These are phyloP conservation scores for Schoenoplectus triqueter DNA, from an alignment of 202 grass and related monocot genomes.

Conservation along the genomic window DNA sequence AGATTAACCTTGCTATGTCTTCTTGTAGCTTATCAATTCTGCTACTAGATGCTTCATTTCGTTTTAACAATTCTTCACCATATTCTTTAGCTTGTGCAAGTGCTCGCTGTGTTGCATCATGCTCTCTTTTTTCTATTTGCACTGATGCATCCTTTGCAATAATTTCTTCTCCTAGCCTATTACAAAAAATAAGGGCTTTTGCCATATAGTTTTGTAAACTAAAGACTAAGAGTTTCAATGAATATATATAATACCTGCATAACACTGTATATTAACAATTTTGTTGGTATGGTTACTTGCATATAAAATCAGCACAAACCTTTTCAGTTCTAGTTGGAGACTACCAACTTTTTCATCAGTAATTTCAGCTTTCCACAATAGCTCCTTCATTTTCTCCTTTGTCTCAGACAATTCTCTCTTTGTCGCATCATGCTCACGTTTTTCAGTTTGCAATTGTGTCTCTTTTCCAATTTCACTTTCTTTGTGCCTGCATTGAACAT, in stretches of 20 bases:
- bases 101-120: constrained; percentile 41
- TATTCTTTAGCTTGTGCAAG: constrained; percentile 42
- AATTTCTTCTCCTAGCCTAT: constrained; percentile 36
- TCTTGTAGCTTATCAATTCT: constrained; percentile 42
- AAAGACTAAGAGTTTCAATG: background rate
- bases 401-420: constrained; percentile 42
- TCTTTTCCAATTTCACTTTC: constrained; percentile 43
- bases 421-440: constrained; percentile 39
- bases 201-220: constrained; percentile 2
- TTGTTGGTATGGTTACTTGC: background rate
- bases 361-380: constrained; percentile 36
- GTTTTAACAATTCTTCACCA: constrained; percentile 34
- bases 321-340: constrained; percentile 38
- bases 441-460: constrained; percentile 34
- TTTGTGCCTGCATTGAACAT: constrained; percentile 18
- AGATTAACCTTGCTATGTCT: constrained; percentile 36
- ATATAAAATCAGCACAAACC: background rate
- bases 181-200: constrained; percentile 9
- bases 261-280: background rate
- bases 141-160: constrained; percentile 41
- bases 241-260: background rate
- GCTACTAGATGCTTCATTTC: constrained; percentile 37
- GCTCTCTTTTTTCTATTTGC: constrained; percentile 40
- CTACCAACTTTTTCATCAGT: constrained; percentile 28
- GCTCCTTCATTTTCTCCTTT: constrained; percentile 37